Percentiles rank a stretch among this genome's conserved stretches.
These are phyloP conservation scores for Strobilomyces echinocephalus DNA, from an alignment of 768 basidiomycete genomes.

Conservation along the genomic window DNA sequence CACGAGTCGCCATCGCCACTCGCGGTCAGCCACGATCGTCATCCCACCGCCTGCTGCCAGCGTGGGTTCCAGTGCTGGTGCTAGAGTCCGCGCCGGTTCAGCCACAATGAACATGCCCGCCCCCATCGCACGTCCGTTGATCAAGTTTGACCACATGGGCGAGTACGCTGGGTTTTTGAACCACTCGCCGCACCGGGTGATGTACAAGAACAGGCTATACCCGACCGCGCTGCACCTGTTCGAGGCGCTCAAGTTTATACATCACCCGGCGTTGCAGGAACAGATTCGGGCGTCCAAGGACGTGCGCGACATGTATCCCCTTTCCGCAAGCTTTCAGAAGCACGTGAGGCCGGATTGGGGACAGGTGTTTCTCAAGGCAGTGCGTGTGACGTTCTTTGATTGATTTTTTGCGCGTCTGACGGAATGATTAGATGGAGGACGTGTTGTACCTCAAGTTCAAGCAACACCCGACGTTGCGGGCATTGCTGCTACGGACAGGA, in stretches of 20 bases:
- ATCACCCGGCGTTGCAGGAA: slow-evolving; percentile 51
- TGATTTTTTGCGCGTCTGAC: background rate
- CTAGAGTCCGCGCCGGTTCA: background rate
- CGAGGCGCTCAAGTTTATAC: slow-evolving; percentile 67
- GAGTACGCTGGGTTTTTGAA: slow-evolving; percentile 53
- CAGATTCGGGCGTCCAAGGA: slow-evolving; percentile 44
- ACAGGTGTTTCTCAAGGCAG: slow-evolving; percentile 43
- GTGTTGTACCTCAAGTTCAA: slow-evolving; percentile 64
- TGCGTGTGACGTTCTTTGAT: slow-evolving; percentile 28
- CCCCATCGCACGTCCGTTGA: slow-evolving; percentile 15
- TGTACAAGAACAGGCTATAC: slow-evolving; percentile 51
- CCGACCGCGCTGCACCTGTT: slow-evolving; percentile 72
- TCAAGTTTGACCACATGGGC: slow-evolving; percentile 42
- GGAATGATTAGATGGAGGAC: slow-evolving; percentile 48
- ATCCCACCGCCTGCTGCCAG: slow-evolving; percentile 13
- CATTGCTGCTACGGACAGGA: slow-evolving; percentile 51
- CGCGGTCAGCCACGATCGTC: slow-evolving; percentile 20
- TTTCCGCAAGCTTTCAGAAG: slow-evolving; percentile 31
- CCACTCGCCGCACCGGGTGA: slow-evolving; percentile 59
- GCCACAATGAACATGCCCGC: slow-evolving; percentile 9
- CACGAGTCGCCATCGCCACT: slow-evolving; percentile 9
- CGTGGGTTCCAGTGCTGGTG: background rate
- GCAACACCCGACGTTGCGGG: slow-evolving; percentile 60
- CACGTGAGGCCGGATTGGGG: slow-evolving; percentile 55
- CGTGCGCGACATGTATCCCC: slow-evolving; percentile 35